phyloP scores from a whole-genome alignment of 768 basidiomycete species.

The Strobilomyces echinocephalus region DNA sequence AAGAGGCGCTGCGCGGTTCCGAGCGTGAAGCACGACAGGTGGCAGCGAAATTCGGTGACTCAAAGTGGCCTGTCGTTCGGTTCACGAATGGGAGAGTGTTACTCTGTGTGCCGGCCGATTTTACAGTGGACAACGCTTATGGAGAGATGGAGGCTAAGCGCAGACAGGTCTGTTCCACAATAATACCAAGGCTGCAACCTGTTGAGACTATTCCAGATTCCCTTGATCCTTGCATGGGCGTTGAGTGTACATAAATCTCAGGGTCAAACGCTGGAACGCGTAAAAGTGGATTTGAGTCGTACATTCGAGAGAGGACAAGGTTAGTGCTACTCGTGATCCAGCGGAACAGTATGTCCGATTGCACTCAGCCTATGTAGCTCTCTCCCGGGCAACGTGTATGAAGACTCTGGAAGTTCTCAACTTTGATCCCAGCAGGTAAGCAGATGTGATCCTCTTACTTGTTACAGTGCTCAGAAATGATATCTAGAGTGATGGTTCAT shows the following conservation, averaged over 20 bases:
- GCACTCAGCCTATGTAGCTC: constrained; percentile 57
- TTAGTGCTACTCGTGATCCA: constrained; percentile 18
- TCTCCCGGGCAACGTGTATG: constrained; percentile 70
- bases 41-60: constrained; percentile 19
- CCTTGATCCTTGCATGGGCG: constrained; percentile 78
- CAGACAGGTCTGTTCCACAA: constrained; percentile 41
- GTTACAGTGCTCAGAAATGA: neutral
- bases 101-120: constrained; percentile 52
- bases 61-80: constrained; percentile 56
- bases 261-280: constrained; percentile 81
- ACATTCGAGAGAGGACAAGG: constrained; percentile 84
- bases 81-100: constrained; percentile 47
- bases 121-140: constrained; percentile 57
- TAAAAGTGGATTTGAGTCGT: constrained; percentile 69
- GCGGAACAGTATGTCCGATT: neutral
- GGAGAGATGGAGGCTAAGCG: constrained; percentile 58
- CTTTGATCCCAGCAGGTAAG: constrained; percentile 58
- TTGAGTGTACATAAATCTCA: constrained; percentile 87
- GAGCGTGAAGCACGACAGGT: constrained; percentile 19
- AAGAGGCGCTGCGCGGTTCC: constrained; percentile 31
- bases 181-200: neutral
- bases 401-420: constrained; percentile 58
- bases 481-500: constrained; percentile 56
- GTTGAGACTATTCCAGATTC: constrained; percentile 37
- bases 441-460: neutral